phyloP scores from a whole-genome alignment of 106 monocot genomes.

The Amphibolis antarctica region DNA sequence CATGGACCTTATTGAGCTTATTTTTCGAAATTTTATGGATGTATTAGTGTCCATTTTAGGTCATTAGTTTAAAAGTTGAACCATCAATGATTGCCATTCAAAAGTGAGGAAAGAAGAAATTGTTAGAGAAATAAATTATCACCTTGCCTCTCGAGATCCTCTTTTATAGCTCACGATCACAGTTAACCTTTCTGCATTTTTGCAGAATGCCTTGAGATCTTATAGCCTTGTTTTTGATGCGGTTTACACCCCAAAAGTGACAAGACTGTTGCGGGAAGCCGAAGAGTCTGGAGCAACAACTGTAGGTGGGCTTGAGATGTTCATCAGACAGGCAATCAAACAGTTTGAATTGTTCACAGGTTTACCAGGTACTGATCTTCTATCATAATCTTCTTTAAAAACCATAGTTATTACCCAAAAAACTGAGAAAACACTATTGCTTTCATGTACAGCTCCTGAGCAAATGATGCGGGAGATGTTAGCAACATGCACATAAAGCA shows the following conservation, averaged over 20 bases:
- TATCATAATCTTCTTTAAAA: background rate
- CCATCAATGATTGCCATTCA: too few species aligned
- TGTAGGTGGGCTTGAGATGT: constrained; percentile 91
- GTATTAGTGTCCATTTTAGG: too few species aligned
- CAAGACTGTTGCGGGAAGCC: constrained; percentile 73
- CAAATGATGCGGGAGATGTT: constrained; percentile 7
- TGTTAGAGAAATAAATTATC: too few species aligned
- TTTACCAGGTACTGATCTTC: constrained; percentile 30
- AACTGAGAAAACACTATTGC: background rate
- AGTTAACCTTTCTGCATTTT: background rate
- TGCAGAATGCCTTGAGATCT: constrained; percentile 58
- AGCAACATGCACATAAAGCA: background rate
- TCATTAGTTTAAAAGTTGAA: too few species aligned
- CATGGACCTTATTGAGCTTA: too few species aligned
- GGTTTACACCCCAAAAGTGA: constrained; percentile 70
- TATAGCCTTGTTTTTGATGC: constrained; percentile 82
- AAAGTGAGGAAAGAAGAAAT: too few species aligned
- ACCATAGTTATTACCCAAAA: background rate
- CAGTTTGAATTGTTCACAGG: constrained; percentile 83
- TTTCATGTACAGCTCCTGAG: constrained; percentile 11
- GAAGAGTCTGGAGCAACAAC: constrained; percentile 47
- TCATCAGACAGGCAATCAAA: constrained; percentile 75
- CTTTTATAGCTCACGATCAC: too few species aligned
- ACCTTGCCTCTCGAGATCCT: too few species aligned
- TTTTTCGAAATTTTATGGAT: too few species aligned